phyloP scores from a whole-genome alignment of 768 basidiomycete species.

The Trametes coccinea region DNA sequence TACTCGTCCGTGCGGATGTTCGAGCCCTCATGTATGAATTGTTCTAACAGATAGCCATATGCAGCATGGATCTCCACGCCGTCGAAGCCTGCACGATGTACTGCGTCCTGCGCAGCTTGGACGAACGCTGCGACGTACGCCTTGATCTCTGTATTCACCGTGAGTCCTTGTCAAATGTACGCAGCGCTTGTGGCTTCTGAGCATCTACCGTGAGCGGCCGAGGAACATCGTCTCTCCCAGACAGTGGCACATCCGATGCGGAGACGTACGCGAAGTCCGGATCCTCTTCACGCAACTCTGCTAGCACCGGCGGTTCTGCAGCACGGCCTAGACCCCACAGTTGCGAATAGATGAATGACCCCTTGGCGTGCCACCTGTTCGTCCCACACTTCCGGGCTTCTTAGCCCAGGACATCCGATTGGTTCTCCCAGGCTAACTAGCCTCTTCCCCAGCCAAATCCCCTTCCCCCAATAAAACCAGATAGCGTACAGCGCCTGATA shows the following conservation, averaged over 20 bases:
- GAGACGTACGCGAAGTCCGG: conserved; percentile 10
- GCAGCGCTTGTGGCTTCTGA: neutral
- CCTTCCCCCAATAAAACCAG: too few species aligned
- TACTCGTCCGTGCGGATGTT: conserved; percentile 49
- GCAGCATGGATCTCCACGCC: conserved; percentile 27
- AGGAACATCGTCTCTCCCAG: conserved; percentile 8
- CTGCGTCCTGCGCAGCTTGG: conserved; percentile 29
- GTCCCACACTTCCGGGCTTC: too few species aligned
- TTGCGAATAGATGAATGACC: conserved; percentile 51
- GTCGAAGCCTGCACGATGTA: conserved; percentile 30
- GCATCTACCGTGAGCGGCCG: conserved; percentile 27
- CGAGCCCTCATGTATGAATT: conserved; percentile 38
- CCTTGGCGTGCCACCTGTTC: conserved; percentile 33
- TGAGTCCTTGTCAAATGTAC: neutral
- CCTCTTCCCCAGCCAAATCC: too few species aligned
- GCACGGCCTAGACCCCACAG: conserved; percentile 55
- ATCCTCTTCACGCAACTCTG: conserved; percentile 38
- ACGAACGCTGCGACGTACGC: conserved; percentile 38
- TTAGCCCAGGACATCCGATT: too few species aligned
- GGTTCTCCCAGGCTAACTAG: too few species aligned
- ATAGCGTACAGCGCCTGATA: too few species aligned
- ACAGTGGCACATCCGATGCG: neutral
- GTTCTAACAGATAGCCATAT: conserved; percentile 37
- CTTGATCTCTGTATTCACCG: conserved; percentile 28
- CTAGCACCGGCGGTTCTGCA: conserved; percentile 26